phyloP scores from a whole-genome alignment of 116 monocot species.

The Papilionanthe hybrid region DNA sequence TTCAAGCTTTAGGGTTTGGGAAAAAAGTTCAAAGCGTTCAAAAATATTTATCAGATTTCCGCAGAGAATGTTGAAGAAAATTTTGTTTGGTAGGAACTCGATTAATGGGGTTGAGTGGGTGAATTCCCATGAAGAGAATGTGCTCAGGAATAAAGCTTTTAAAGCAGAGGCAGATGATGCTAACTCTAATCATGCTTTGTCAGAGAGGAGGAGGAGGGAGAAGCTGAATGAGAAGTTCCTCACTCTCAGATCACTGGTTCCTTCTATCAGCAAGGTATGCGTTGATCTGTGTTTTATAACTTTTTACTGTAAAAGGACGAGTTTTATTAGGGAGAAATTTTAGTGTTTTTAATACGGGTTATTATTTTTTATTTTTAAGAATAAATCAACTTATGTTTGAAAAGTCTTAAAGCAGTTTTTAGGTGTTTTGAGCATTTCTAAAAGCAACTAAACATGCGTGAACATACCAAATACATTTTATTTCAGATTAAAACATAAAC shows the following conservation, averaged over 20 bases:
- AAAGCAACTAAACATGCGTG: too few relatives aligned
- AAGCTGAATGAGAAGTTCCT: slow-evolving; percentile 82
- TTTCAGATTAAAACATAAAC: too few relatives aligned
- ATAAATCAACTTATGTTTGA: too few relatives aligned
- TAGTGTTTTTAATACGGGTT: too few relatives aligned
- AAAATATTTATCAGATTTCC: not conserved
- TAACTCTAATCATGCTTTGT: slow-evolving; percentile 33
- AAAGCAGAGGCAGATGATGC: slow-evolving; percentile 37
- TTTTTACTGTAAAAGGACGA: too few relatives aligned
- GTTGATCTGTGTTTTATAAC: too few relatives aligned
- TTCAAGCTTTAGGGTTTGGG: slow-evolving; percentile 59
- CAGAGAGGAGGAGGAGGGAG: slow-evolving; percentile 61
- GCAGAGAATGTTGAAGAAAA: slow-evolving; percentile 67
- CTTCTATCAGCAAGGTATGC: slow-evolving; percentile 69
- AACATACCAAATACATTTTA: too few relatives aligned
- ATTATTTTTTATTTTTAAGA: too few relatives aligned
- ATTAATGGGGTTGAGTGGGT: not conserved
- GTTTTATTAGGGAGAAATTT: too few relatives aligned
- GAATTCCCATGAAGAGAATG: slow-evolving; percentile 15
- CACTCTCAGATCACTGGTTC: slow-evolving; percentile 59
- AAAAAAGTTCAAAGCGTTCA: not conserved
- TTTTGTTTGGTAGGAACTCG: slow-evolving; percentile 36
- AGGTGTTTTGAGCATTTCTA: too few relatives aligned
- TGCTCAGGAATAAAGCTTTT: slow-evolving; percentile 13
- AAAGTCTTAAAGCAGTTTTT: too few relatives aligned